Evolutionary conservation across 2,329 filamentous ascomycete species (phyloP), one percentile per base, ranked within the genome.

Genomic region (Acrocalymma vagum): DNA sequence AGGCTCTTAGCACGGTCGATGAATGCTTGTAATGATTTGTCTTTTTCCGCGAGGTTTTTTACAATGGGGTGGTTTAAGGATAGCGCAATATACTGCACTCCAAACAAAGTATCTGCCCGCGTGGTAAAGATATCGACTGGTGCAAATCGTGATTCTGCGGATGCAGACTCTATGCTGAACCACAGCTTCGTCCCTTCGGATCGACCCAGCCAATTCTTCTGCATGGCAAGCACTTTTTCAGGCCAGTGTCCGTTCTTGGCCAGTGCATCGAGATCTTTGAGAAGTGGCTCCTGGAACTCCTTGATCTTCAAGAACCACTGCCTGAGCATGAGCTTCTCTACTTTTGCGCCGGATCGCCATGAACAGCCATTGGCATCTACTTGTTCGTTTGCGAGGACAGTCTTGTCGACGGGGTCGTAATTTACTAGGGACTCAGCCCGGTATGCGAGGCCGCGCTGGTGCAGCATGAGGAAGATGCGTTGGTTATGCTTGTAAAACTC

Each of bases 221-320:
- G 91, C 83, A 94, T 91, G 3, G 86, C 75, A 22, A 93, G 60
- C 7, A 96, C 91, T 55, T 86, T 82, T 53, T 94, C 88, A 0
- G 91, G 91, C 91, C 91, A 96, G 14, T 79, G 79, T 3, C 78
- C 80, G 11, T 83, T 72, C 51, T 81, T 74, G 9, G 81, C 76
- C 23, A 95, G 76, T 4, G 75, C 70, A 20, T 90, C 82, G 1
- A 95, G 77, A 48, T 90, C 89, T 18, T 84, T 74, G 17, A 95
- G 73, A 6, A 95, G 73, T 4, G 82, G 76, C 38, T 93, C 84
- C 47, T 88, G 84, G 61, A 88, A 94, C 32, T 82, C 81, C 3
- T 90, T 93, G 60, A 94, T 95, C 48, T 84, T 85, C 51, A 95
- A 82, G 66, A 95, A 95, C 91, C 91, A 96, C 69, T 96, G 91